Evolutionary conservation across 345 rosid genomes (phyloP), one percentile per base, ranked within the genome.

Genomic region (Brassica cretica): DNA sequence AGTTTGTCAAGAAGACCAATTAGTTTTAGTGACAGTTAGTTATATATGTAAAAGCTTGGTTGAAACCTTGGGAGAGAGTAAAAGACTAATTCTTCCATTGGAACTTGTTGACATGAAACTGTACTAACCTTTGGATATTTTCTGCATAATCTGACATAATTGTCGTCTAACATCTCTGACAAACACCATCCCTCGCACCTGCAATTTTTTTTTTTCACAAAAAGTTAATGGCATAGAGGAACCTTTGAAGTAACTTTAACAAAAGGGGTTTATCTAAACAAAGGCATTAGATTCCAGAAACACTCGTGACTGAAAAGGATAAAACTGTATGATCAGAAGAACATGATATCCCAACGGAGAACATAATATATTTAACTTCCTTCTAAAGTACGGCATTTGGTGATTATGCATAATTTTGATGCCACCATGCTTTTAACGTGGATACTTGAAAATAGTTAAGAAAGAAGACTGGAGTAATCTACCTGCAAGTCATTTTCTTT

Each of bases 161-260:
- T 95, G 98, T 86, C 79, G 90, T 79, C 97, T 85, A 32, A 92
- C 91, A 80, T 95, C 99, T 86, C 83, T 95, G 8, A 87, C 97
- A 82, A 95, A 93, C 81, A 39, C 78, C 99, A 95, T 95, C 72
- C 99, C 98, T 71, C 97, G 89, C 66, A 91, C 93, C 99, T 95
- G 74, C 71, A 82, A 51, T 75, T 63, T 65, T 37, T 15, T 15
- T 39, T 35, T 39, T 35, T 74, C 25, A n/a, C 41, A 15, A 62
- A 15, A 12, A 53, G 0, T 62, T 66, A 59, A 24, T 19, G 21
- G 18, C 55, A 46, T 62, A 24, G 49, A 21, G 0, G 55, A 14
- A 49, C 18, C 8, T 49, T 49, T 14, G 2, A 49, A 14, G 55
- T n/a, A 49, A 44, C 51, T 44, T 18, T 44, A 72, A 63, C 64